Evolutionary conservation across 352 stramenopile species (phyloP).

Genomic region (Stramenopiles sp.): DNA sequence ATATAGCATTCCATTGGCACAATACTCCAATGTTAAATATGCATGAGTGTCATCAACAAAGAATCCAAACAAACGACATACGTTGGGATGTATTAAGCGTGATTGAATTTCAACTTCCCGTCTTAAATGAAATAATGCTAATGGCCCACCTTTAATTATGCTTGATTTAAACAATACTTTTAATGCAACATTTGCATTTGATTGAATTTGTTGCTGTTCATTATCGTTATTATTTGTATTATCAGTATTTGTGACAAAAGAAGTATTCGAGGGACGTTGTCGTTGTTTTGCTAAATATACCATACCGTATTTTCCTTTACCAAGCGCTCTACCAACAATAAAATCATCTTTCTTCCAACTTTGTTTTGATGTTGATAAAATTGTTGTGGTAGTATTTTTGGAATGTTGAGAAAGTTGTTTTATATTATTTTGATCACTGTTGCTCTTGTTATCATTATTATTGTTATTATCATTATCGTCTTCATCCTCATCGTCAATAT

Average conservation of each 20-base stretch:
- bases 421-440: too few species aligned
- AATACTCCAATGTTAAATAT: slow-evolving; percentile 98
- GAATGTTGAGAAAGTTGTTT: too few species aligned
- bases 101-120: slow-evolving; percentile 99
- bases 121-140: slow-evolving; percentile 50
- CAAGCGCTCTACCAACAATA: slow-evolving; percentile 94
- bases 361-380: slow-evolving; percentile 22
- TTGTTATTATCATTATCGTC: too few species aligned
- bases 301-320: slow-evolving; percentile 84
- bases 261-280: slow-evolving; percentile 91
- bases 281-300: slow-evolving; percentile 81
- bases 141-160: not conserved
- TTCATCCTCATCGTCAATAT: not conserved
- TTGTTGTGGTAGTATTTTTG: too few species aligned
- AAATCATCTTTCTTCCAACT: slow-evolving; percentile 90
- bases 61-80: slow-evolving; percentile 90
- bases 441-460: too few species aligned
- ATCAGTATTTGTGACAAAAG: slow-evolving; percentile 93
- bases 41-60: slow-evolving; percentile 95
- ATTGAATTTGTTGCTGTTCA: not conserved
- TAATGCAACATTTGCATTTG: not conserved
- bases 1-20: slow-evolving; percentile 90
- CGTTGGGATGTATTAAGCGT: slow-evolving; percentile 86
- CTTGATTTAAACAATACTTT: not conserved
- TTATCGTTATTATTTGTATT: slow-evolving; percentile 74